Conservation (phyloP, 179 eudicot genomes). For the Carnegiea gigantea region DNA sequence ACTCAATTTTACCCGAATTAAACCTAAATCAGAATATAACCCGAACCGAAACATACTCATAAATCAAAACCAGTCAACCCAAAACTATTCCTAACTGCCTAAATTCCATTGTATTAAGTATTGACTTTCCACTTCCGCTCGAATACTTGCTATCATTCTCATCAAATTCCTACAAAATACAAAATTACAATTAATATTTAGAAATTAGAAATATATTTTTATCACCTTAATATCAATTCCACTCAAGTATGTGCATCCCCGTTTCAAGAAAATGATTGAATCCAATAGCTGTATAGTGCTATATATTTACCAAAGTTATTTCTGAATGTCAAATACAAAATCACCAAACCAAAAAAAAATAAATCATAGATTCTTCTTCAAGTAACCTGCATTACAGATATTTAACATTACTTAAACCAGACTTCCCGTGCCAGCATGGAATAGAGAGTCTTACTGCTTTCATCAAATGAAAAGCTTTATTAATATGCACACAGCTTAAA, state of each 20-base stretch:
- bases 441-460: neutral
- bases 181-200: too few relatives aligned
- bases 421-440: neutral
- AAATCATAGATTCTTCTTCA: neutral
- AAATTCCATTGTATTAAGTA: too few relatives aligned
- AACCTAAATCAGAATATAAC: too few relatives aligned
- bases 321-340: neutral
- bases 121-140: too few relatives aligned
- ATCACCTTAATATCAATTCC: too few relatives aligned
- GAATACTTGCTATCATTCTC: too few relatives aligned
- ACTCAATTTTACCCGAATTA: too few relatives aligned
- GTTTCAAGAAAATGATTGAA: conserved; percentile 28
- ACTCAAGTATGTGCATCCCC: conserved; percentile 92
- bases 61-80: too few relatives aligned
- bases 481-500: neutral
- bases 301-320: neutral
- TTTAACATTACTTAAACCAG: neutral
- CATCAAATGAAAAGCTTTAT: neutral
- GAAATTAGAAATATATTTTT: too few relatives aligned
- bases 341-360: neutral
- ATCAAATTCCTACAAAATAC: too few relatives aligned
- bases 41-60: too few relatives aligned
- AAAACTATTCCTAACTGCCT: too few relatives aligned
- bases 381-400: neutral
- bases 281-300: neutral